Conservation (phyloP, 345 rosid species). For the Euphorbia lathyris region DNA sequence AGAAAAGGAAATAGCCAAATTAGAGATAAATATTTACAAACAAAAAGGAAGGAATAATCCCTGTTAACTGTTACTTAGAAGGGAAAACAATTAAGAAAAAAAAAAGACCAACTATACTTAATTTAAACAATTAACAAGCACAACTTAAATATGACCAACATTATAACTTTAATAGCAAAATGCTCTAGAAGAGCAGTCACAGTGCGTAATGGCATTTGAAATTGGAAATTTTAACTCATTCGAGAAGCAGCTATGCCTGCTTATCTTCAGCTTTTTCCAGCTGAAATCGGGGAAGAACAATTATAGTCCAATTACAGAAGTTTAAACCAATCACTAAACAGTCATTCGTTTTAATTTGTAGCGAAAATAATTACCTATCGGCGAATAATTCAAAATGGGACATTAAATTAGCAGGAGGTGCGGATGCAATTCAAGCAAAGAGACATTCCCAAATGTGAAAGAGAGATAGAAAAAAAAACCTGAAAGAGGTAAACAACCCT, state of each 20-base stretch:
- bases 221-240: too few species aligned
- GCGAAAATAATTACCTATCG: not conserved
- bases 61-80: too few species aligned
- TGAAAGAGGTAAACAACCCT: conserved; percentile 66
- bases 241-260: too few species aligned
- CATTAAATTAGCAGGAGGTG: not conserved
- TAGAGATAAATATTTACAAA: not conserved
- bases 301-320: not conserved
- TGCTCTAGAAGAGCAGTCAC: too few species aligned
- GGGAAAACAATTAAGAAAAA: too few species aligned
- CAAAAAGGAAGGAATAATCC: not conserved
- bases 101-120: too few species aligned
- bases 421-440: not conserved
- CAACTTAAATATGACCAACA: not conserved
- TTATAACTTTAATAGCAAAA: too few species aligned
- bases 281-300: too few species aligned
- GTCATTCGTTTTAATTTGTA: not conserved
- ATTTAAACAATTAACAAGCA: too few species aligned
- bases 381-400: not conserved
- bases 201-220: too few species aligned
- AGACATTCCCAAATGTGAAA: not conserved
- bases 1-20: not conserved
- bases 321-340: not conserved
- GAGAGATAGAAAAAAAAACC: conserved; percentile 30
- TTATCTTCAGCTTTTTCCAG: too few species aligned